phyloP scores from a whole-genome alignment of 2,329 filamentous ascomycete species.

The Aspergillus fischeri region DNA sequence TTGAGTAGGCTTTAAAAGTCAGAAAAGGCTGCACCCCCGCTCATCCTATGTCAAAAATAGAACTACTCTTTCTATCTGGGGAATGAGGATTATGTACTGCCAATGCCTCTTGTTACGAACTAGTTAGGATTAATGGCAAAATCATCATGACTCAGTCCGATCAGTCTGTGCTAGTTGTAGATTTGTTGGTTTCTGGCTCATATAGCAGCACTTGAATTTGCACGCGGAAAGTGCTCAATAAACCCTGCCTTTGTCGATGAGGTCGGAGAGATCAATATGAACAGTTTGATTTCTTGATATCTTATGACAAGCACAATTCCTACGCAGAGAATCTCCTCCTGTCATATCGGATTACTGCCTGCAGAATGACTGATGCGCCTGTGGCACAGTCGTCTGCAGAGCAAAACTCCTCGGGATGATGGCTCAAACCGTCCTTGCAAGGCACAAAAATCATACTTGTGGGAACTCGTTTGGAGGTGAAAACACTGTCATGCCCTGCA shows the following conservation, averaged over 20 bases:
- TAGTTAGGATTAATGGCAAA: constrained; percentile 32
- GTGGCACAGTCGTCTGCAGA: constrained; percentile 56
- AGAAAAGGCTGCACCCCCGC: constrained; percentile 24
- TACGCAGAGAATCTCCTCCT: constrained; percentile 37
- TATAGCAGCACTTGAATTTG: background rate
- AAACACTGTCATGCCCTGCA: constrained; percentile 64
- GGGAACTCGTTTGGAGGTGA: constrained; percentile 55
- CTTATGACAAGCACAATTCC: background rate
- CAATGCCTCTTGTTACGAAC: constrained; percentile 21
- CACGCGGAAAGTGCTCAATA: background rate
- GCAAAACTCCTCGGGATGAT: constrained; percentile 61
- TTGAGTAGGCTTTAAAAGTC: constrained; percentile 24
- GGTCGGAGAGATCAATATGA: background rate
- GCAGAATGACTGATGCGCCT: constrained; percentile 44
- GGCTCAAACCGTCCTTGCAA: constrained; percentile 59
- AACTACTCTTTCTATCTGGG: constrained; percentile 11
- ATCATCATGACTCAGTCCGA: constrained; percentile 19
- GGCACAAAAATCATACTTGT: constrained; percentile 66
- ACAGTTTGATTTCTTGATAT: background rate
- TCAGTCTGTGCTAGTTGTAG: background rate
- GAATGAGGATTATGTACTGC: constrained; percentile 24
- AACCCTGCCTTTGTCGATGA: background rate
- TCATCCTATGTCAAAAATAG: constrained; percentile 18
- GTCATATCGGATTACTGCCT: constrained; percentile 34
- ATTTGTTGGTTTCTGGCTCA: background rate